Evolutionary conservation across 139 green algal genomes (phyloP).

Genomic region (Ettlia oleoabundans): DNA sequence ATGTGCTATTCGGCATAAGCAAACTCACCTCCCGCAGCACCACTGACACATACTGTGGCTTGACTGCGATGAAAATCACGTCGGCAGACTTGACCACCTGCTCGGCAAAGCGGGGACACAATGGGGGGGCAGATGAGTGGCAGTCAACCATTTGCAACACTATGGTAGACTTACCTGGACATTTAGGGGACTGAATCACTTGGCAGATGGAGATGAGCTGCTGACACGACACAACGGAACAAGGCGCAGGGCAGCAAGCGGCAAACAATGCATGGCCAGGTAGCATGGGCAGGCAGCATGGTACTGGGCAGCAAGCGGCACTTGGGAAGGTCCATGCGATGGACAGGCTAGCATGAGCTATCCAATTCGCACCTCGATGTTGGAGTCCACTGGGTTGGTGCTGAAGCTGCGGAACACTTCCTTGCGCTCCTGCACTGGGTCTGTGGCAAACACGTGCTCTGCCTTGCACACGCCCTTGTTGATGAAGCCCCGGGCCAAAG

Average conservation of each 20-base stretch:
- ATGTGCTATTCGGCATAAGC: too few relatives aligned
- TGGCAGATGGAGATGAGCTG: not conserved
- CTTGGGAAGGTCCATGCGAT: too few relatives aligned
- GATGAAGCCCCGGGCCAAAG: slow-evolving; percentile 87
- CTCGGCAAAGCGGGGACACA: too few relatives aligned
- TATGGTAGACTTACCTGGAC: too few relatives aligned
- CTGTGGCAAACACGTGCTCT: slow-evolving; percentile 68
- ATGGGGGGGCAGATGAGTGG: not conserved
- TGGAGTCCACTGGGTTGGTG: slow-evolving; percentile 43
- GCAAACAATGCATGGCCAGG: not conserved
- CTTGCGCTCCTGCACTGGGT: slow-evolving; percentile 66
- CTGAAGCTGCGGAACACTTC: slow-evolving; percentile 80
- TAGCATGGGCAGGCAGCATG: too few relatives aligned
- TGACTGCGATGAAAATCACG: slow-evolving; percentile 93
- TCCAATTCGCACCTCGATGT: slow-evolving; percentile 70
- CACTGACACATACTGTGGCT: slow-evolving; percentile 85
- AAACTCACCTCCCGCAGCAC: slow-evolving; percentile 72
- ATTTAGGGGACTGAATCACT: not conserved
- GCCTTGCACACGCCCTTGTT: slow-evolving; percentile 60
- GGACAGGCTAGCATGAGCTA: too few relatives aligned
- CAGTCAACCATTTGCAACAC: too few relatives aligned
- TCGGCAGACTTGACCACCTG: slow-evolving; percentile 75
- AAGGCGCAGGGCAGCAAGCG: not conserved
- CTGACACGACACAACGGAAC: not conserved
- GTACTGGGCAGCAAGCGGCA: too few relatives aligned